Percentiles rank a stretch among this genome's conserved stretches.
These are phyloP conservation scores for Torrubiella hemipterigena DNA, from an alignment of 2,329 filamentous ascomycete genomes.

Conservation along the genomic window DNA sequence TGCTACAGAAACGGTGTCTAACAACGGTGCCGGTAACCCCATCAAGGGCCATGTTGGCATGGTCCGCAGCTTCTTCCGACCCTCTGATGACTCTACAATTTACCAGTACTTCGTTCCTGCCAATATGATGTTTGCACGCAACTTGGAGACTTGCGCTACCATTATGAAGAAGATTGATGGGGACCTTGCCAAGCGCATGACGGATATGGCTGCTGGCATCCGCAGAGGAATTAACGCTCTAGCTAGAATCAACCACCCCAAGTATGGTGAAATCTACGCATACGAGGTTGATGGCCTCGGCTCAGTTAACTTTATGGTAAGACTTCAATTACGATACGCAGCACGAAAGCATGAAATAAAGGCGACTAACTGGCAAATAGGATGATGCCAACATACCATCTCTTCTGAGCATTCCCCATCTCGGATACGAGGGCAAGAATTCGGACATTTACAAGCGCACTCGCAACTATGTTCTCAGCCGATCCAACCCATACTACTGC, in stretches of 20 bases:
- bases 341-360: neutral
- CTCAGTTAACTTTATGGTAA: slow-evolving; percentile 42
- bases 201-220: slow-evolving; percentile 41
- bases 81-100: slow-evolving; percentile 78
- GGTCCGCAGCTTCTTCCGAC: slow-evolving; percentile 77
- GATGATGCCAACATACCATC: slow-evolving; percentile 54
- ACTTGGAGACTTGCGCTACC: slow-evolving; percentile 37
- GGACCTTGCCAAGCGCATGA: slow-evolving; percentile 48
- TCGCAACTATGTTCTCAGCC: slow-evolving; percentile 58
- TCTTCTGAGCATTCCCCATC: slow-evolving; percentile 47
- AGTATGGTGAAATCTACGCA: slow-evolving; percentile 54
- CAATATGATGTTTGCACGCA: slow-evolving; percentile 72
- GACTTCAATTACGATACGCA: neutral
- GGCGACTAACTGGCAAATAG: slow-evolving; percentile 8
- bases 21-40: slow-evolving; percentile 69
- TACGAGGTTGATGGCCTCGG: slow-evolving; percentile 62
- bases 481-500: slow-evolving; percentile 63
- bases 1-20: slow-evolving; percentile 69
- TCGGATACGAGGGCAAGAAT: slow-evolving; percentile 45
- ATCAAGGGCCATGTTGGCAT: slow-evolving; percentile 69
- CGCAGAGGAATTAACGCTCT: slow-evolving; percentile 56
- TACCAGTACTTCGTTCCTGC: slow-evolving; percentile 81
- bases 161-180: slow-evolving; percentile 31
- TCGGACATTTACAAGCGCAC: slow-evolving; percentile 60
- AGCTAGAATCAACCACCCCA: slow-evolving; percentile 50